Base-by-base conservation (phyloP, 306 rosid species). In the Cucurbita pepo region DNA sequence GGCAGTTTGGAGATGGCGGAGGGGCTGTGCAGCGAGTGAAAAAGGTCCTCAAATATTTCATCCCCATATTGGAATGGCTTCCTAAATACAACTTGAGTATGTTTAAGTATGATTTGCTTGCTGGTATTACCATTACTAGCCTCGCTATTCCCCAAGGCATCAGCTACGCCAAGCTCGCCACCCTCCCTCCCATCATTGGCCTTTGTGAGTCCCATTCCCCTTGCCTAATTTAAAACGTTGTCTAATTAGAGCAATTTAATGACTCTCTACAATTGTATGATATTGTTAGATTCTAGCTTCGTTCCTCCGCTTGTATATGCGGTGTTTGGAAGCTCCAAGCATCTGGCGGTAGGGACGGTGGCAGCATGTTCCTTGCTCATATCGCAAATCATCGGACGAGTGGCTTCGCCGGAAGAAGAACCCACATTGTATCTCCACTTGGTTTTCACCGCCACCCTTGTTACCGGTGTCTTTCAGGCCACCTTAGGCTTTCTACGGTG, bases 81-180 rank as follows among this genome's bases (percentile, higher is more conserved):
- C 91, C 98, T 1, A 78, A 36, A 3, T 92, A 92, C 73, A 82
- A 6, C 16, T 22, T 76, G 6, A 65, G 71, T 0, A 62, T 76
- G 4, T 74, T 92, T 13, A 30, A 55, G 44, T 82, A 82, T 16
- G 98, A 92, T 70, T 8, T 92, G 4, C 86, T 92, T 8, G 88
- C 98, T 6, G 98, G 96, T 25, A 57, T 92, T 73, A 92, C 98
- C 84, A 82, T 90, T 43, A 73, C 93, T 13, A 90, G 96, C 48
- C 93, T 92, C n/a, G 96, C 98, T 69, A 92, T 92, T 71, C 98
- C 98, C 37, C 98, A 92, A 72, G 98, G 96, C 69, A 90, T 92
- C 21, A 92, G 98, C 60, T 92, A 92, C 44, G 96, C 96, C 47
- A 88, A 86, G 60, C 96, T 92, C 22, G 96, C 83, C 1, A 6